These are phyloP conservation scores for Pseudocercospora musae DNA, from an alignment of 2,329 filamentous ascomycete genomes.

Conservation along the genomic window DNA sequence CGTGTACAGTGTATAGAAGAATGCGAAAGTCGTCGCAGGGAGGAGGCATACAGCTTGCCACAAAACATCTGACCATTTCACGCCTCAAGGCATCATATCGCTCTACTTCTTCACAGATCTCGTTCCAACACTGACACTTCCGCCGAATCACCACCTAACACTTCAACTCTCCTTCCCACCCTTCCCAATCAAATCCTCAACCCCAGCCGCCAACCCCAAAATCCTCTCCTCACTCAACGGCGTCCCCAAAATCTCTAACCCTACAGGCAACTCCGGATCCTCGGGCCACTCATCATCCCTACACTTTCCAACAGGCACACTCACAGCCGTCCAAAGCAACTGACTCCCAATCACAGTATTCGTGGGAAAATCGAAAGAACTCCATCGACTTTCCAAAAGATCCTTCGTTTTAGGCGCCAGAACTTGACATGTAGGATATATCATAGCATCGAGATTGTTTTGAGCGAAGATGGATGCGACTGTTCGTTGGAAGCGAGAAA, in stretches of 20 bases:
- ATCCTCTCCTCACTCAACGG: slow-evolving; percentile 24
- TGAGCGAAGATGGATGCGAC: slow-evolving; percentile 34
- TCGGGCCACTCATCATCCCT: slow-evolving; percentile 23
- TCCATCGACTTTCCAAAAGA: slow-evolving; percentile 30
- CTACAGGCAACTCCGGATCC: slow-evolving; percentile 25
- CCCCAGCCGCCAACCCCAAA: slow-evolving; percentile 20
- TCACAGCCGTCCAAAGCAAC: slow-evolving; percentile 35
- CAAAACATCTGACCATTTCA: not conserved
- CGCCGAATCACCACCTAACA: too few species aligned
- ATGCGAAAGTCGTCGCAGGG: not conserved
- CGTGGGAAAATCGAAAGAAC: slow-evolving; percentile 31
- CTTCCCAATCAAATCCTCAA: slow-evolving; percentile 15
- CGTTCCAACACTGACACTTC: too few species aligned
- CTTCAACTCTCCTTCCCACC: not conserved
- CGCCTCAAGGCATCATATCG: not conserved
- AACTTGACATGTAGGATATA: slow-evolving; percentile 36
- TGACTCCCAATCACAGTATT: slow-evolving; percentile 39
- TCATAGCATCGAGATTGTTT: slow-evolving; percentile 35
- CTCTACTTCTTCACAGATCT: too few species aligned
- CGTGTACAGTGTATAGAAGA: slow-evolving; percentile 14
- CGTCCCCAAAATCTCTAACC: slow-evolving; percentile 25
- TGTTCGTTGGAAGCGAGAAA: slow-evolving; percentile 31
- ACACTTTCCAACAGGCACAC: slow-evolving; percentile 31
- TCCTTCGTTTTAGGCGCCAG: slow-evolving; percentile 36
- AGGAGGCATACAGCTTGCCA: not conserved